phyloP scores from a whole-genome alignment of 176 grass and related monocot species.

The Avena eriantha region DNA sequence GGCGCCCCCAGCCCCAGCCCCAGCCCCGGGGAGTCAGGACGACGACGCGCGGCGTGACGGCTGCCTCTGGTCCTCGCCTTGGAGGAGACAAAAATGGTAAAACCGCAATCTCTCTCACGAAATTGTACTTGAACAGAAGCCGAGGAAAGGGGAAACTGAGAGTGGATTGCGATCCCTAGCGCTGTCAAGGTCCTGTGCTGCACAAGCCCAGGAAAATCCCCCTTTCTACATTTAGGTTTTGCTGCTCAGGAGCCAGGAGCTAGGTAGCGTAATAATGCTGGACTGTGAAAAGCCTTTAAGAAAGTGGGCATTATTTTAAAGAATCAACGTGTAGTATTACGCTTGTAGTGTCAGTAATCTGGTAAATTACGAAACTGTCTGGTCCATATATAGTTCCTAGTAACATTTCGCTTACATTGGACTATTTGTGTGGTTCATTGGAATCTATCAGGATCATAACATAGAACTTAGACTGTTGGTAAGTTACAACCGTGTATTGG shows the following conservation, averaged over 20 bases:
- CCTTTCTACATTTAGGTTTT: slow-evolving; percentile 17
- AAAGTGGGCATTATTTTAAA: too few species aligned
- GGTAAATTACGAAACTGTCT: background rate
- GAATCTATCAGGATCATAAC: too few species aligned
- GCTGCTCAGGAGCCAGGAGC: background rate
- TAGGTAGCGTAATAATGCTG: background rate
- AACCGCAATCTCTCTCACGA: background rate
- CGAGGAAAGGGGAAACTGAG: background rate
- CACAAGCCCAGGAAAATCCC: background rate
- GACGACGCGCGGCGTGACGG: background rate
- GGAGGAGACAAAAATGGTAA: slow-evolving; percentile 25
- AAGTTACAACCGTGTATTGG: background rate
- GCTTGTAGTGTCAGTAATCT: background rate
- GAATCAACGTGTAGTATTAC: too few species aligned
- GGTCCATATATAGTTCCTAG: background rate
- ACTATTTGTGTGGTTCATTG: background rate
- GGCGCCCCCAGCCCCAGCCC: background rate
- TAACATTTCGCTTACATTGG: background rate
- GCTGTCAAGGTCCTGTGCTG: background rate
- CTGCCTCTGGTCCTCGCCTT: background rate
- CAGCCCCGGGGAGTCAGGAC: background rate
- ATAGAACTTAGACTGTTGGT: background rate
- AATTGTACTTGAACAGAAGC: background rate
- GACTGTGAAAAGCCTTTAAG: background rate
- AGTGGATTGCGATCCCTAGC: background rate